phyloP scores from a whole-genome alignment of 768 basidiomycete genomes.

The Phlebiopsis flavidoalba region DNA sequence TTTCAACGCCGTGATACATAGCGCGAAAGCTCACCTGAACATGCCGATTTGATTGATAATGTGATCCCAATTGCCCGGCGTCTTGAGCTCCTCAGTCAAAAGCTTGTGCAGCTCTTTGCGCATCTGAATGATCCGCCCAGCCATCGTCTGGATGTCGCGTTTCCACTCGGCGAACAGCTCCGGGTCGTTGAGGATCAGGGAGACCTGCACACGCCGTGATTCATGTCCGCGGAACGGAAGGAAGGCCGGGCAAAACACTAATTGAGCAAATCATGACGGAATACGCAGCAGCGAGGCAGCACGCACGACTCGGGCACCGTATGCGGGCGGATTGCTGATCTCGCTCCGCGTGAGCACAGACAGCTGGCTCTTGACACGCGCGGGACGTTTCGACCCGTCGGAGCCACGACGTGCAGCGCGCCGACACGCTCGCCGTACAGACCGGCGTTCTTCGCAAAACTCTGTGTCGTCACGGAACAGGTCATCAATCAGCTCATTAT shows the following conservation, averaged over 20 bases:
- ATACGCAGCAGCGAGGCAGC: not conserved
- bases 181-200: conserved; percentile 74
- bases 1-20: not conserved
- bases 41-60: conserved; percentile 95
- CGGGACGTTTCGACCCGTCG: conserved; percentile 59
- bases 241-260: not conserved
- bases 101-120: conserved; percentile 70
- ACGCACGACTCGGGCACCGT: conserved; percentile 84
- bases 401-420: conserved; percentile 80
- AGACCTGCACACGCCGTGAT: conserved; percentile 42
- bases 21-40: conserved; percentile 64
- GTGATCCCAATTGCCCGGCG: conserved; percentile 95
- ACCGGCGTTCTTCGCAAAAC: conserved; percentile 96
- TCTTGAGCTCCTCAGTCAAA: conserved; percentile 73
- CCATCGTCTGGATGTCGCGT: conserved; percentile 87
- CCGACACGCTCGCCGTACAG: conserved; percentile 94
- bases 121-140: conserved; percentile 89
- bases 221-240: not conserved
- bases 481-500: not conserved
- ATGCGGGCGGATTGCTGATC: conserved; percentile 91
- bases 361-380: conserved; percentile 78
- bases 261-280: not conserved
- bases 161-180: conserved; percentile 86
- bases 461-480: conserved; percentile 39
- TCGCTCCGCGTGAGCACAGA: conserved; percentile 90